phyloP scores from a whole-genome alignment of 2,329 filamentous ascomycete genomes.

The Leptosphaerulina australis region DNA sequence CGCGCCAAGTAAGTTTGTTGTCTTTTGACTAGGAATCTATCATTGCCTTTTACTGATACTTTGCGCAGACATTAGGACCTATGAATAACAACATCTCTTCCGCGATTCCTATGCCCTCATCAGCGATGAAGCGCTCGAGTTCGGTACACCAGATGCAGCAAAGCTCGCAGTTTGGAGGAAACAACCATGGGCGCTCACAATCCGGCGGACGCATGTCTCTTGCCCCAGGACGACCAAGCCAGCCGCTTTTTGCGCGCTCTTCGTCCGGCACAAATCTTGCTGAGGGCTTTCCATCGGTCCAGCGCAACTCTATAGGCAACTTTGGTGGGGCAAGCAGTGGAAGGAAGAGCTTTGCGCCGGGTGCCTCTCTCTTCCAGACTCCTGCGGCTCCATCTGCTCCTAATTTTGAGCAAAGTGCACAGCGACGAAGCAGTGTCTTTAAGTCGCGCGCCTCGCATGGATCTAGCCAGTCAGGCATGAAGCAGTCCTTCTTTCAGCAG shows the following conservation, averaged over 20 bases:
- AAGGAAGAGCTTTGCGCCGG: conserved; percentile 73
- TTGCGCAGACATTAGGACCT: conserved; percentile 76
- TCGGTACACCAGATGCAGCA: conserved; percentile 70
- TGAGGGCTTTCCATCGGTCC: conserved; percentile 83
- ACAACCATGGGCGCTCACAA: conserved; percentile 78
- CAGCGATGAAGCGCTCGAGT: conserved; percentile 90
- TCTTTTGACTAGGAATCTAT: conserved; percentile 10
- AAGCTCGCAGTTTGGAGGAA: conserved; percentile 62
- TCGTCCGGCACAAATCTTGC: conserved; percentile 82
- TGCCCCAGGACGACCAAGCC: conserved; percentile 76
- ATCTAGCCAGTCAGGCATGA: conserved; percentile 67
- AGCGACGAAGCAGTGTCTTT: conserved; percentile 75
- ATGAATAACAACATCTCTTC: conserved; percentile 74
- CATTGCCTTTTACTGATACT: conserved; percentile 23
- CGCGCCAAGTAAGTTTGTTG: conserved; percentile 74
- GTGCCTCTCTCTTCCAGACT: conserved; percentile 53
- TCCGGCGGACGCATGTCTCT: conserved; percentile 87
- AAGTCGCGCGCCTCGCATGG: conserved; percentile 64
- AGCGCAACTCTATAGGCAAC: conserved; percentile 79
- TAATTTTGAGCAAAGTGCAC: conserved; percentile 62
- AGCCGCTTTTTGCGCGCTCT: conserved; percentile 83
- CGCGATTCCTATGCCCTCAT: conserved; percentile 86
- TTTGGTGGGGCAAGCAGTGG: conserved; percentile 61
- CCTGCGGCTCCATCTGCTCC: conserved; percentile 53
- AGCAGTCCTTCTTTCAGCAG: conserved; percentile 95